A percentile compares a stretch with the other conserved stretches of the same genome.
Evolutionary conservation across 345 rosid genomes (phyloP).

Genomic region (Linum usitatissimum): DNA sequence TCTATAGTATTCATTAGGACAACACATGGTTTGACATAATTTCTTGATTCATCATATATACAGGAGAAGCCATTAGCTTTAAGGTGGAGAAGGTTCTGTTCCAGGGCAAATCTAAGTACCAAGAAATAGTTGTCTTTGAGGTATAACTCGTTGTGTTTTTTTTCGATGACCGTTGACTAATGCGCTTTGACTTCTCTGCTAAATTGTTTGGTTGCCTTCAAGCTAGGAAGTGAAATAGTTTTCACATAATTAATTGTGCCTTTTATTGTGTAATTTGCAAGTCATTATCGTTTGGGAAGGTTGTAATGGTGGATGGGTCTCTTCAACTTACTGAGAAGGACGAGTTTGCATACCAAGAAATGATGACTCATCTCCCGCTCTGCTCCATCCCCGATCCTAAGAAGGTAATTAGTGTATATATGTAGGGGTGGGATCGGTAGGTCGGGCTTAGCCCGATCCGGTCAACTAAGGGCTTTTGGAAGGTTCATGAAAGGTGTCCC

Average conservation of each 20-base stretch:
- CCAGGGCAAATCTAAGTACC: conserved; percentile 12
- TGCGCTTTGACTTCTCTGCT: background rate
- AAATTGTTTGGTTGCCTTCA: background rate
- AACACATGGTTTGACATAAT: background rate
- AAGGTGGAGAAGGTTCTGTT: conserved; percentile 16
- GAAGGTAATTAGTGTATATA: conserved; percentile 33
- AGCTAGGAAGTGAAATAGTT: background rate
- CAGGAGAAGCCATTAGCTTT: conserved; percentile 17
- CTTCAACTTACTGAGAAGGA: conserved; percentile 73
- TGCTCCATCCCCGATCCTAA: conserved; percentile 66
- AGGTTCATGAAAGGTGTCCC: conserved; percentile 10
- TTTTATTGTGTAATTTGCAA: conserved; percentile 10
- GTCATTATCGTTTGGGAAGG: conserved; percentile 65
- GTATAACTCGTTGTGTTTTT: background rate
- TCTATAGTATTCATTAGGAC: background rate
- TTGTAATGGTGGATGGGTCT: conserved; percentile 62
- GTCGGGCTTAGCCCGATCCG: no score
- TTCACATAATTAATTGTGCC: background rate
- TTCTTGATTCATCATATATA: background rate
- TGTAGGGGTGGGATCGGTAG: no score
- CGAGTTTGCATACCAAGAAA: conserved; percentile 66
- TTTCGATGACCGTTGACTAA: background rate
- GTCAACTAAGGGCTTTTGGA: no score
- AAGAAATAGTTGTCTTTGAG: conserved; percentile 15
- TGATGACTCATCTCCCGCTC: conserved; percentile 77